Conservation (phyloP, 345 rosid species). For the Hypericum perforatum region DNA sequence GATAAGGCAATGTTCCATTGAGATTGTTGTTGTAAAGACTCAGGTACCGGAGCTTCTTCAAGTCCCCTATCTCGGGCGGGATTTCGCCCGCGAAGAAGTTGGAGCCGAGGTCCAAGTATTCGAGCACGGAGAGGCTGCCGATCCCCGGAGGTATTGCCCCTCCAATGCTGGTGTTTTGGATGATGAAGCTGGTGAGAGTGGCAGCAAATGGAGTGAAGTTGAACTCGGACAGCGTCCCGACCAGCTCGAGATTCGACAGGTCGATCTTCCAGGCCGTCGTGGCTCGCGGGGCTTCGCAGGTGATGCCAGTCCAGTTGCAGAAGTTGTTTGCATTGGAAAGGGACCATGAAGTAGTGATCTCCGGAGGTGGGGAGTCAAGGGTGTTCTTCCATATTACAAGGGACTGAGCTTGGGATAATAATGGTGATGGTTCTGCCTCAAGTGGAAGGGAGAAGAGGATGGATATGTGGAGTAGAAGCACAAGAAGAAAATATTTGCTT, state of each 20-base stretch:
- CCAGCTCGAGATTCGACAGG: slow-evolving; percentile 27
- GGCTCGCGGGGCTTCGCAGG: slow-evolving; percentile 28
- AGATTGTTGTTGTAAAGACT: slow-evolving; percentile 35
- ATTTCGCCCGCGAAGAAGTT: slow-evolving; percentile 29
- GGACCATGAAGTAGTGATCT: slow-evolving; percentile 46
- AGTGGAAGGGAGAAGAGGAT: slow-evolving; percentile 24
- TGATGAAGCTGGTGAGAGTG: slow-evolving; percentile 31
- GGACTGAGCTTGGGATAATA: slow-evolving; percentile 44
- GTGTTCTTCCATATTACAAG: slow-evolving; percentile 48
- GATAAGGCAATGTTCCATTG: slow-evolving; percentile 35
- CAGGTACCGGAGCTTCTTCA: slow-evolving; percentile 33
- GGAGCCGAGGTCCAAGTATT: slow-evolving; percentile 33
- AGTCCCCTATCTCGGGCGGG: slow-evolving; percentile 29
- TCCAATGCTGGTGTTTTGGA: slow-evolving; percentile 20
- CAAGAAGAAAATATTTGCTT: neutral
- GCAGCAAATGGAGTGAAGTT: slow-evolving; percentile 36
- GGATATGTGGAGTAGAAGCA: slow-evolving; percentile 18
- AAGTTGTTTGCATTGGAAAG: slow-evolving; percentile 30
- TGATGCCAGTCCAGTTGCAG: slow-evolving; percentile 56
- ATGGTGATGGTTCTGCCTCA: slow-evolving; percentile 26
- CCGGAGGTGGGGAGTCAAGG: slow-evolving; percentile 20
- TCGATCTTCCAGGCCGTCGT: slow-evolving; percentile 25
- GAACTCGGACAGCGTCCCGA: slow-evolving; percentile 30
- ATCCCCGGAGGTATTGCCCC: slow-evolving; percentile 28
- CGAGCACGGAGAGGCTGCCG: slow-evolving; percentile 29